phyloP scores from a whole-genome alignment of 2,329 filamentous ascomycete species.

The Cladosporium cucumerinum region DNA sequence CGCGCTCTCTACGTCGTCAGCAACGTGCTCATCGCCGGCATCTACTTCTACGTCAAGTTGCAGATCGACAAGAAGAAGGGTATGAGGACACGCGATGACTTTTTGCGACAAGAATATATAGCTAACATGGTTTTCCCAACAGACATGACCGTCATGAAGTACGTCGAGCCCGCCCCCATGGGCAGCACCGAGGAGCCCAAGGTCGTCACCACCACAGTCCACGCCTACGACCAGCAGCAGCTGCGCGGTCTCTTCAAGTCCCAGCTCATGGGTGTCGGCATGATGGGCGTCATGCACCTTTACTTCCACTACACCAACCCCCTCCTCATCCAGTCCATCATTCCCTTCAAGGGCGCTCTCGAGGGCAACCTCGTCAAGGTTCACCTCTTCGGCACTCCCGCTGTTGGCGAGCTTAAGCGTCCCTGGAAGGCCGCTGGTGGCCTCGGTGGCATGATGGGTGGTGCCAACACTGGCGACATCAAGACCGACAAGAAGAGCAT shows the following conservation, averaged over 20 bases:
- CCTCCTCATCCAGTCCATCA: constrained; percentile 96
- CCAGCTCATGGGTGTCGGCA: constrained; percentile 92
- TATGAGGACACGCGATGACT: constrained; percentile 44
- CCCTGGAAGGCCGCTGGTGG: constrained; percentile 87
- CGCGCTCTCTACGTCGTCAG: constrained; percentile 64
- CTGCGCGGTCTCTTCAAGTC: constrained; percentile 80
- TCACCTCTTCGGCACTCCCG: constrained; percentile 81
- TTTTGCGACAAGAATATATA: background rate
- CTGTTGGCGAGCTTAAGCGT: constrained; percentile 85
- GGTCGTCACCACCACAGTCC: constrained; percentile 91
- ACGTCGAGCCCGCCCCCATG: constrained; percentile 92
- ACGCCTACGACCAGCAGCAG: constrained; percentile 89
- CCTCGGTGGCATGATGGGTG: constrained; percentile 71
- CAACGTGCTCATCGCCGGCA: constrained; percentile 75
- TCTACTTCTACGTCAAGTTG: constrained; percentile 82
- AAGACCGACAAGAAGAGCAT: constrained; percentile 74
- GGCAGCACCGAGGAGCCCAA: constrained; percentile 92
- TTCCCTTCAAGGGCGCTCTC: constrained; percentile 91
- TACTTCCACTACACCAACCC: constrained; percentile 99
- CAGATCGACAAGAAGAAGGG: constrained; percentile 97
- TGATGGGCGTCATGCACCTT: constrained; percentile 98
- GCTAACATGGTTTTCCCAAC: constrained; percentile 12
- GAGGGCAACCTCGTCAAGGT: constrained; percentile 97
- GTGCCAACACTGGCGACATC: constrained; percentile 60
- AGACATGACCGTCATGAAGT: constrained; percentile 98